Evolutionary conservation across 148 eudicot species (phyloP).

Genomic region (Rhododendron ferrugineum): DNA sequence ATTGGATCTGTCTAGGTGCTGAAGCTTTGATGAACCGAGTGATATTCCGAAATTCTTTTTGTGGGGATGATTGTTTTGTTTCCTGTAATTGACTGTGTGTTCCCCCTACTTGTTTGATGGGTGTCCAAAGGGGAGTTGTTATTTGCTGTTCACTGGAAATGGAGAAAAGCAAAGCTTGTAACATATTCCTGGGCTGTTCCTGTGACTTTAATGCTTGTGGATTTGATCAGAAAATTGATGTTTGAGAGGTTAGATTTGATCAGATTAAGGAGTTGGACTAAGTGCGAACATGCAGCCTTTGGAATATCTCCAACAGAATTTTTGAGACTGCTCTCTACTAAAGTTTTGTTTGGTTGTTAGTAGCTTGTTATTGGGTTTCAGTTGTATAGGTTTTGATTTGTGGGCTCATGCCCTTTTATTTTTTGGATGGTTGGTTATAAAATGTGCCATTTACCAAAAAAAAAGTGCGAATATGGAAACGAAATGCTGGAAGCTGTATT

Average conservation of each 20-base stretch:
- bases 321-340: no score
- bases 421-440: no score
- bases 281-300: no score
- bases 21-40: neutral
- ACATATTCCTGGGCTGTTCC: neutral
- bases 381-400: no score
- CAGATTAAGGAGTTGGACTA: neutral
- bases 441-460: no score
- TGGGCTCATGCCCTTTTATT: no score
- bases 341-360: no score
- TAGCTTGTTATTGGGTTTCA: no score
- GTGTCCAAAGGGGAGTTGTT: neutral
- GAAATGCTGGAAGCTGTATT: neutral
- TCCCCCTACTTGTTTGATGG: slow-evolving; percentile 5
- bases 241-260: neutral
- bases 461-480: neutral
- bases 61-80: neutral
- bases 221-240: neutral
- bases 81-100: neutral
- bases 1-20: slow-evolving; percentile 11
- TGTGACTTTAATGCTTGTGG: neutral
- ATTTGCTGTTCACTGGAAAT: neutral
- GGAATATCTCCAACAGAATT: no score
- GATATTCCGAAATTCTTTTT: neutral
- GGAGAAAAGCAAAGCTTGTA: neutral